Percentiles rank a stretch among this genome's conserved stretches.
These are phyloP conservation scores for Diaporthe citrichinensis DNA, from an alignment of 2,329 filamentous ascomycete genomes.

Conservation along the genomic window DNA sequence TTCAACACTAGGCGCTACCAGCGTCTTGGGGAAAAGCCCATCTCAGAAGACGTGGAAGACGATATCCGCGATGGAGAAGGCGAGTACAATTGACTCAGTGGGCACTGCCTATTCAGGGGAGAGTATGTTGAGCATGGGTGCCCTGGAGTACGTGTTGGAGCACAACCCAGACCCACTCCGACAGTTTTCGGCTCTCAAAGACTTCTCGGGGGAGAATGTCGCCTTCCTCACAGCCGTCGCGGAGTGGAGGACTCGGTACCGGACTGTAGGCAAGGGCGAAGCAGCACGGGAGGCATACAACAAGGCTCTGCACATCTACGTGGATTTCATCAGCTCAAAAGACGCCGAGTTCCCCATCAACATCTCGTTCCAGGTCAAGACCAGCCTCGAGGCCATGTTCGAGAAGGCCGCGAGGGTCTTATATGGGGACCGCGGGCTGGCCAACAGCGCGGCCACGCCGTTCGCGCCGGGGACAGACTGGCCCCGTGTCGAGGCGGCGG, in stretches of 20 bases:
- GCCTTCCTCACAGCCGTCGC: conserved; percentile 73
- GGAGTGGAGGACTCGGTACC: conserved; percentile 64
- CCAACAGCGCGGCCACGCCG: conserved; percentile 60
- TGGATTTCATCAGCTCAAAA: conserved; percentile 70
- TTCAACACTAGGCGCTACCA: conserved; percentile 42
- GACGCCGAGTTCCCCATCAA: conserved; percentile 79
- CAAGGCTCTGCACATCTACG: conserved; percentile 72
- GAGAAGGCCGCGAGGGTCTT: conserved; percentile 64
- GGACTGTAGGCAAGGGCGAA: conserved; percentile 47
- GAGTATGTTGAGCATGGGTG: conserved; percentile 71
- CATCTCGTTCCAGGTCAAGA: conserved; percentile 70
- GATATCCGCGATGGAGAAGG: conserved; percentile 47
- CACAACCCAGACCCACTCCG: conserved; percentile 72
- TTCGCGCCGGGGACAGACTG: conserved; percentile 50
- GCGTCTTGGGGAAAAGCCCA: conserved; percentile 51
- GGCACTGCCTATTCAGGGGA: conserved; percentile 49
- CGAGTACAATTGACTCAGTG: conserved; percentile 45
- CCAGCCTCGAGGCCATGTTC: conserved; percentile 69
- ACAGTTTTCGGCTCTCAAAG: conserved; percentile 74
- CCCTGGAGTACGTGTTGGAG: conserved; percentile 72
- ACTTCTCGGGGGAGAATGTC: conserved; percentile 81
- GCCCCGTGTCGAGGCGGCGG: conserved; percentile 32
- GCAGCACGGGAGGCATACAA: conserved; percentile 68
- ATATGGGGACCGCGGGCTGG: conserved; percentile 55
- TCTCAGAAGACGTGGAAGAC: conserved; percentile 49